Base-by-base conservation (phyloP, 2,329 filamentous ascomycete species). In the Xylaria sp. region DNA sequence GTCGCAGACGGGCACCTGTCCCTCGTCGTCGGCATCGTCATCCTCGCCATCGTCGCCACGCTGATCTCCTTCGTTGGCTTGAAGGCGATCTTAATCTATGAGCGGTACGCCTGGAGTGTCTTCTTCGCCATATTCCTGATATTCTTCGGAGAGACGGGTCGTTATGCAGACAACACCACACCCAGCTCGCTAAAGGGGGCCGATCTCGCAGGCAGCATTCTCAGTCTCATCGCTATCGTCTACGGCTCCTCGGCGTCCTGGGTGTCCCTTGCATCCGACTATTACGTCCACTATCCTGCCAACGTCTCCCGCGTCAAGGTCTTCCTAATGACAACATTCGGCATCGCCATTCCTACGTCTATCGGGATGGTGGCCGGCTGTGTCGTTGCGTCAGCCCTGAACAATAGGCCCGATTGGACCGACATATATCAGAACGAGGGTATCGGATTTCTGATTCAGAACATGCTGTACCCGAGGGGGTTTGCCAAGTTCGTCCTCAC, bases 11-110 rank as follows among this genome's bases (percentile, higher is more conserved):
- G 81, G 27, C 74, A 71, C n/a, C 74, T 87, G 42, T 82, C 80
- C 53, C 78, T 83, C 0, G 79, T 82, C 15, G 80, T 85, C n/a
- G 84, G 85, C 15, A 86, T 88, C 59, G 79, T 86, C 63, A 81
- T 88, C 45, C 80, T 85, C 22, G 81, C 81, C 7, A 73, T 87
- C 13, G 74, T 84, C 20, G 81, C 82, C 5, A 79, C 87, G 47
- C 63, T 84, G 54, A 80, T 87, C 25, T 84, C 84, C 0, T 84
- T 87, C 71, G 80, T 84, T 56, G 86, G 86, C 0, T 81, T 85
- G 70, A 80, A 79, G 69, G 78, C 80, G 22, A 79, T 87, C 49
- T 80, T 86, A 65, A 68, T 80, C 5, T 86, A 85, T 68, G 83
- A 86, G 72, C 79, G 81, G 56, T 85, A 82, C 71, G 82, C 84